A percentile compares a stretch with the other conserved stretches of the same genome.
Conservation (phyloP, 2,329 filamentous ascomycete genomes). For the Celoporthe dispersa region DNA sequence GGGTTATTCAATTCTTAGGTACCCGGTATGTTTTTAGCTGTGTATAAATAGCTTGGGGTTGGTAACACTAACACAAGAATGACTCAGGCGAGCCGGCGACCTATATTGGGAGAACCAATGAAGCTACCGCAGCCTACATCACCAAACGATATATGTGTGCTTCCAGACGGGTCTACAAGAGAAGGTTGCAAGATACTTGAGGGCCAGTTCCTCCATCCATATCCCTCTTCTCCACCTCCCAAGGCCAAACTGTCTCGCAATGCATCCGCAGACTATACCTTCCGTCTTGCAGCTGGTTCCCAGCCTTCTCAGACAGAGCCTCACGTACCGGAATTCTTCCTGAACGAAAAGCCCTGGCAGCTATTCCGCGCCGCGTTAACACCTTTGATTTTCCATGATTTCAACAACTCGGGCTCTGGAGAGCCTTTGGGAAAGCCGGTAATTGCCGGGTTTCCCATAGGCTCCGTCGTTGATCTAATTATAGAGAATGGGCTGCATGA, state of each 20-base stretch:
- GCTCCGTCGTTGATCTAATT: conserved; percentile 30
- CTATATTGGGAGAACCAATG: conserved; percentile 31
- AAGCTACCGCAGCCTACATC: conserved; percentile 24
- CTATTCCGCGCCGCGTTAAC: conserved; percentile 28
- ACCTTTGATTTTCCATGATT: conserved; percentile 27
- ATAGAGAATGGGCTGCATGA: conserved; percentile 20
- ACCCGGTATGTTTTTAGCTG: conserved; percentile 20
- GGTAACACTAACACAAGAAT: not conserved
- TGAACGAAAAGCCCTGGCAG: conserved; percentile 28
- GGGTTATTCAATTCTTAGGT: conserved; percentile 32
- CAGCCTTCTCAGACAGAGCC: conserved; percentile 21
- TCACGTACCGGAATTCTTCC: conserved; percentile 21
- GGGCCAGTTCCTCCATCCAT: conserved; percentile 23
- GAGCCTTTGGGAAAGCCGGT: not conserved
- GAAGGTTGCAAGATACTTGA: conserved; percentile 27
- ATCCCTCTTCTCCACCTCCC: conserved; percentile 13
- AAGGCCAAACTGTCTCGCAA: not conserved
- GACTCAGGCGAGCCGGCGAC: conserved; percentile 17
- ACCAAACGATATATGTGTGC: conserved; percentile 26
- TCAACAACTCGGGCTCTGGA: not conserved
- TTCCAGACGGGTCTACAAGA: conserved; percentile 27
- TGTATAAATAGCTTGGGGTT: not conserved
- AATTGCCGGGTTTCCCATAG: conserved; percentile 1
- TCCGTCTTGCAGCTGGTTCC: conserved; percentile 22
- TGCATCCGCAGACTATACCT: conserved; percentile 26